Evolutionary conservation across 1,139 yeast genomes (phyloP).

Genomic region (Nakaseomyces kungkrabaensis): DNA sequence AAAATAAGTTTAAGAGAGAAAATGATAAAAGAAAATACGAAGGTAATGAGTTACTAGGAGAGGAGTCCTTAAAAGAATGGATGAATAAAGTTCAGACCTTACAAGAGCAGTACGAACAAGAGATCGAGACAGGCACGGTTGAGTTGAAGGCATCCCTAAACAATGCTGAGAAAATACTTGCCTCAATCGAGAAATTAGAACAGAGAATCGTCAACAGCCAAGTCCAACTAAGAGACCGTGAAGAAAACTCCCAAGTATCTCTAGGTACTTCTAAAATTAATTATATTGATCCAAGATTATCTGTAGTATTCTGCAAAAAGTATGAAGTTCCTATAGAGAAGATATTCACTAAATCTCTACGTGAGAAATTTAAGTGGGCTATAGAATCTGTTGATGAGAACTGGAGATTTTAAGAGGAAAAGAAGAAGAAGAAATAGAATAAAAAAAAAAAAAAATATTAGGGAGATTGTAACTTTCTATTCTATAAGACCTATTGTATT

Average conservation of each 20-base stretch:
- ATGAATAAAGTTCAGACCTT: constrained; percentile 49
- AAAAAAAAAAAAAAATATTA: not conserved
- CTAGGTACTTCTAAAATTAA: constrained; percentile 89
- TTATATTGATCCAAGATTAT: constrained; percentile 88
- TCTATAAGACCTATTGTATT: too few species aligned
- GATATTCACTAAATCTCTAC: constrained; percentile 76
- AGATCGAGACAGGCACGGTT: constrained; percentile 52
- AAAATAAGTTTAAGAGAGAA: constrained; percentile 62
- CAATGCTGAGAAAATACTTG: constrained; percentile 63
- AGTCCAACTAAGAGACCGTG: constrained; percentile 78
- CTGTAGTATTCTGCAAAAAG: constrained; percentile 83
- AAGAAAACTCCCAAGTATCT: constrained; percentile 89
- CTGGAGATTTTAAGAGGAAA: constrained; percentile 32
- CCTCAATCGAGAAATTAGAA: constrained; percentile 66
- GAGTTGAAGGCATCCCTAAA: constrained; percentile 39
- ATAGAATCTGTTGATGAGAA: constrained; percentile 74
- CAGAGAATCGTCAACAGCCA: constrained; percentile 59
- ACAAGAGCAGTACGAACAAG: constrained; percentile 45
- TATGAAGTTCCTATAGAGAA: constrained; percentile 86
- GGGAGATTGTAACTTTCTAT: too few species aligned
- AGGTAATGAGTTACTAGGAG: constrained; percentile 42
- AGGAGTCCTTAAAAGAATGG: constrained; percentile 49
- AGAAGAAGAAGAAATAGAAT: not conserved
- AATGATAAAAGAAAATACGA: constrained; percentile 61
- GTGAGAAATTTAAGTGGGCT: constrained; percentile 96